phyloP scores from a whole-genome alignment of 805 yeast species.

The Naumovozyma baii region DNA sequence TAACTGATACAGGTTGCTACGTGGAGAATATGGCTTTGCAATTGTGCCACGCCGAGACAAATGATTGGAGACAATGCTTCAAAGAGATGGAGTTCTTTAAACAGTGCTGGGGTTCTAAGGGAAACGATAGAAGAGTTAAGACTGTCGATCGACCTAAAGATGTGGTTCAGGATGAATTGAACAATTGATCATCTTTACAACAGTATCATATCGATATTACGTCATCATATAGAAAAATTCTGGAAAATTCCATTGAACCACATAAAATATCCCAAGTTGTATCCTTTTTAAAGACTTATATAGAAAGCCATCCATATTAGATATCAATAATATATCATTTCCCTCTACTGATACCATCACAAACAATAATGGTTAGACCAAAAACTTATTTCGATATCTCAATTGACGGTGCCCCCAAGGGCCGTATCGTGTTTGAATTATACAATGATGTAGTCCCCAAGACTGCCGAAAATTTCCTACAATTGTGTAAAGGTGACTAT shows the following conservation, averaged over 20 bases:
- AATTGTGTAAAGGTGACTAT: conserved; percentile 77
- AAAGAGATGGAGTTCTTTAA: conserved; percentile 56
- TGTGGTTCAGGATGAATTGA: neutral
- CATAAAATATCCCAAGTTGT: no score
- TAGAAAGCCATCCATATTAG: no score
- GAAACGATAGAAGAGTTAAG: conserved; percentile 40
- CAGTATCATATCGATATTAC: neutral
- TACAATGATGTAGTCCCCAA: conserved; percentile 69
- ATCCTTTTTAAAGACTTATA: no score
- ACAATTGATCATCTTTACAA: neutral
- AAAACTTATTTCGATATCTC: conserved; percentile 73
- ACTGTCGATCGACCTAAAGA: conserved; percentile 17
- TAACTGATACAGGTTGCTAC: conserved; percentile 63
- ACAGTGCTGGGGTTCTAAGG: conserved; percentile 52
- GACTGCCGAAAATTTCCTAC: conserved; percentile 84
- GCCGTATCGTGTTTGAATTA: conserved; percentile 72
- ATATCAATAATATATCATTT: no score
- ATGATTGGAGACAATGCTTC: conserved; percentile 71
- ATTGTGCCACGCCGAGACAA: conserved; percentile 70
- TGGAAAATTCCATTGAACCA: neutral
- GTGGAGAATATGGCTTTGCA: conserved; percentile 63
- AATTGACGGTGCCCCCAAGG: conserved; percentile 57
- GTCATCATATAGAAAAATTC: neutral
- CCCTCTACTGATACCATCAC: neutral
- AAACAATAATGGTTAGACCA: conserved; percentile 20